Base-by-base conservation (phyloP, 305 asterid genomes). In the Withania somnifera region DNA sequence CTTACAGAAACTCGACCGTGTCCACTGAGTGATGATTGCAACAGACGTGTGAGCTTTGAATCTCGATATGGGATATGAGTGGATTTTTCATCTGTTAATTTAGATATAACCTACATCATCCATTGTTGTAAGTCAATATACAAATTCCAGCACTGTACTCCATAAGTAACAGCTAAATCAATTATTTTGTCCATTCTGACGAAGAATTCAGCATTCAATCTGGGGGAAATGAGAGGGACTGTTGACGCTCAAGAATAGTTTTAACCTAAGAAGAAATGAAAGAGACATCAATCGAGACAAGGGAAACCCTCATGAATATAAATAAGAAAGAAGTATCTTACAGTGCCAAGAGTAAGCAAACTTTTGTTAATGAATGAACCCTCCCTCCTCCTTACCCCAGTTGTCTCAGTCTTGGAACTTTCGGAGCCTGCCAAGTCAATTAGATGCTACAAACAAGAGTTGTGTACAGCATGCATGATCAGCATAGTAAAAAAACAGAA, bases 361-460 rank as follows among this genome's bases (percentile, higher is more conserved):
- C 98, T 94, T 83, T 91, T 93, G 89, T 93, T 93, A 83, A 94
- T 91, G 90, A 89, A 93, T 78, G 95, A 90, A 85, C 98, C 98
- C 85, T 92, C 97, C 87, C 90, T 94, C 87, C 97, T 91, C 90
- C 97, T 88, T 89, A 94, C 78, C 58, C 97, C 97, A 34, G 90
- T 90, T 0, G 95, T 94, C 90, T 88, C 97, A 78, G 97, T 85
- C 87, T 92, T 91, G 63, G 98, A 94, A 89, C 97, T 92, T 89
- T 93, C 98, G 73, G 97, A 93, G 82, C 98, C 98, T 87, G 97
- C 98, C 90, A 94, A 91, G 90, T 94, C 97, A 89, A 92, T 92
- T 81, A 94, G 89, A 88, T 94, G 97, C 98, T 94, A 85, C 91
- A 90, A 86, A 52, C 78, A 22, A 82, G 84, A 81, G 13, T 14